These are phyloP conservation scores for Solanum megistacrolobum DNA, from an alignment of 257 asterid genomes.

Conservation along the genomic window DNA sequence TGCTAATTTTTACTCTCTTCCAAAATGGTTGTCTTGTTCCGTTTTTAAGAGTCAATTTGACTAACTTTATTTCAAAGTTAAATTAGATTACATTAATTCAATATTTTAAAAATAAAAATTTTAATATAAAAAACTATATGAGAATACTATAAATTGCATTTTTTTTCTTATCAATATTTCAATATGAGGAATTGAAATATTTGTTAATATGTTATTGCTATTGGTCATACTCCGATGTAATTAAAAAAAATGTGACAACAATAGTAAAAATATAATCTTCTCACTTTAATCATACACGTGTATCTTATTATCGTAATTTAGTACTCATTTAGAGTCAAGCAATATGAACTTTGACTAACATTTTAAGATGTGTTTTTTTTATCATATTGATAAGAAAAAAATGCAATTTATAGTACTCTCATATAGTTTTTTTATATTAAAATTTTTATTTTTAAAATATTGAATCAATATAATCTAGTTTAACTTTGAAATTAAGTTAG, in stretches of 20 bases:
- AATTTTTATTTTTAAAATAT: background rate
- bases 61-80: background rate
- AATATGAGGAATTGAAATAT: no score
- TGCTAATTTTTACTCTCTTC: background rate
- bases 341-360: no score
- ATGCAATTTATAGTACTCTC: background rate
- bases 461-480: background rate
- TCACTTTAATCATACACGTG: no score
- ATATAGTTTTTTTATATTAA: background rate
- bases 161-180: no score
- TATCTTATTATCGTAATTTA: no score
- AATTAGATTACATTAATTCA: background rate
- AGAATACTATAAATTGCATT: no score
- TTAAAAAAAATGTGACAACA: no score
- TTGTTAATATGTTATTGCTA: no score
- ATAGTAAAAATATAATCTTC: no score
- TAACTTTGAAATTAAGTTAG: background rate
- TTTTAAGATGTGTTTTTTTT: no score
- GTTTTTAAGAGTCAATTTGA: background rate
- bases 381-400: background rate
- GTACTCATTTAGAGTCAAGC: no score
- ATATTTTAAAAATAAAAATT: background rate
- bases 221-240: no score
- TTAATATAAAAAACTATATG: background rate
- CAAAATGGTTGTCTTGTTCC: background rate